Evolutionary conservation across 2,329 filamentous ascomycete species (phyloP).

Genomic region (Calonectria montana): DNA sequence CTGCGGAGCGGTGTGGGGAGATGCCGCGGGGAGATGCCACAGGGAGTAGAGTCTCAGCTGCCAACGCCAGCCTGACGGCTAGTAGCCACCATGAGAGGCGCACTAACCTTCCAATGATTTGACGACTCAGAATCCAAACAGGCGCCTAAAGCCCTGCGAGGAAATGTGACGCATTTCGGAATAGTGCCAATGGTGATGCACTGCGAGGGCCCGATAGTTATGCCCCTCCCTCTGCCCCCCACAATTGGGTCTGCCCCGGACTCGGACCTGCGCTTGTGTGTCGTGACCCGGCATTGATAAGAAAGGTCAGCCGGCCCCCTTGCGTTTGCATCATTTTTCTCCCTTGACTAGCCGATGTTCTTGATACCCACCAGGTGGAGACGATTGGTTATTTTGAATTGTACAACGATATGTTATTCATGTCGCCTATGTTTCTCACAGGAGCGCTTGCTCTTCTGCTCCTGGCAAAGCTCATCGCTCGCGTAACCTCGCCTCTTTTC

Average conservation of each 20-base stretch:
- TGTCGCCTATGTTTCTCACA: conserved; percentile 43
- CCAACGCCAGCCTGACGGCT: background rate
- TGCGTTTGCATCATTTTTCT: background rate
- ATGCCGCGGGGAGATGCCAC: background rate
- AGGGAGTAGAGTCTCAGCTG: background rate
- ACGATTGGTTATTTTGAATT: no score
- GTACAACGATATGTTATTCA: conserved; percentile 38
- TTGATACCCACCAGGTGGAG: no score
- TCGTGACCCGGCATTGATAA: conserved; percentile 33
- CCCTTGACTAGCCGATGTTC: background rate
- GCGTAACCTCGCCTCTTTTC: conserved; percentile 48
- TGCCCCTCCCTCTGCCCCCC: conserved; percentile 14
- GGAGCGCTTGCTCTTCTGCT: conserved; percentile 39
- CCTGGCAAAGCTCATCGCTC: conserved; percentile 38
- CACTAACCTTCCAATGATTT: background rate
- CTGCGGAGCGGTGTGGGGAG: background rate
- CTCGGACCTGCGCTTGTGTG: conserved; percentile 25
- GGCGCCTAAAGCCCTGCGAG: background rate
- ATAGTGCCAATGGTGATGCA: background rate
- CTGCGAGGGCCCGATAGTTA: background rate
- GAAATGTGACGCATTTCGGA: background rate
- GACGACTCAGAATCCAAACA: background rate
- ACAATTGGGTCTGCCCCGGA: conserved; percentile 23
- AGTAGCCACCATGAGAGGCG: background rate
- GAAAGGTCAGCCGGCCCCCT: conserved; percentile 18